Conservation (phyloP, 306 rosid genomes). For the Dryas octopetala region DNA sequence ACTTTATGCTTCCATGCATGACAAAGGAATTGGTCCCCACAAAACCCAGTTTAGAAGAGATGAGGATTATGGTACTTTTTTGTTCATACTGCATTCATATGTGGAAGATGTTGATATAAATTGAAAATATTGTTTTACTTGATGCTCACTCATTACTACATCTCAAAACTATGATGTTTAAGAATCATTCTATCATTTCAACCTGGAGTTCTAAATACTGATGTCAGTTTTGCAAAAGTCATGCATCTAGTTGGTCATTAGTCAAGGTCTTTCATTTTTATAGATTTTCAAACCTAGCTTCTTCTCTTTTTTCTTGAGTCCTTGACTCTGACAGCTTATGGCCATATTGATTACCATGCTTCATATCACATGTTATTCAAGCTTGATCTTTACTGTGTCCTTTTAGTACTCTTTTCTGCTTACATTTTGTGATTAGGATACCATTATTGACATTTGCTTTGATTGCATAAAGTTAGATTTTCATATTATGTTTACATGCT, state of each 20-base stretch:
- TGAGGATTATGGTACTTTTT: constrained; percentile 71
- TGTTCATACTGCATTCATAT: constrained; percentile 20
- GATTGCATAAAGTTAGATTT: constrained; percentile 8
- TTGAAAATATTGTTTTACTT: neutral
- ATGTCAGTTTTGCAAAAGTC: neutral
- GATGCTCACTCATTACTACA: neutral
- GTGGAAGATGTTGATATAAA: constrained; percentile 1
- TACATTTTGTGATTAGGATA: neutral
- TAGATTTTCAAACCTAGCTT: neutral
- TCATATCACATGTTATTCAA: neutral
- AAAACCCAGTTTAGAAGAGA: constrained; percentile 94
- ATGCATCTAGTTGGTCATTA: neutral
- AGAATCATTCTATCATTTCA: neutral
- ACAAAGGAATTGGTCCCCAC: constrained; percentile 81
- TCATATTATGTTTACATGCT: constrained; percentile 21
- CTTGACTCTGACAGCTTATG: neutral
- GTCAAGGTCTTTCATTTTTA: neutral
- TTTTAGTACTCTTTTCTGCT: neutral
- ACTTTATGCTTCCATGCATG: constrained; percentile 85
- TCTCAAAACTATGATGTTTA: neutral
- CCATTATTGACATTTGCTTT: neutral
- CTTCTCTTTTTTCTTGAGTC: neutral
- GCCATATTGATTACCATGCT: neutral
- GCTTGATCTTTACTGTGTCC: neutral
- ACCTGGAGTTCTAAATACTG: neutral